Evolutionary conservation across 2,329 filamentous ascomycete species (phyloP).

Genomic region (Botryotinia calthae): DNA sequence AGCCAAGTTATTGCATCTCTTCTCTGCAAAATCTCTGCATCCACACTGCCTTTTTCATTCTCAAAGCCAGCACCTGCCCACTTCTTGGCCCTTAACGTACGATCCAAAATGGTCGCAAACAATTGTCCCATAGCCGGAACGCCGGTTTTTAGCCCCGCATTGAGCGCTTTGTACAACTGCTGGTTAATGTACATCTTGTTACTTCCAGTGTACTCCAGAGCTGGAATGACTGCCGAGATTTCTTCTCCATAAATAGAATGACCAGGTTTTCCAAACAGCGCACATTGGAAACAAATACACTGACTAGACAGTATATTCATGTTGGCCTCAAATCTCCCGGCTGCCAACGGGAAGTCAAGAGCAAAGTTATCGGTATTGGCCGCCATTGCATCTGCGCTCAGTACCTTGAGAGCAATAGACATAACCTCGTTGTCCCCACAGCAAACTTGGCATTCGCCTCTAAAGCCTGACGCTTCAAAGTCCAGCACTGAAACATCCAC

Average conservation of each 20-base stretch:
- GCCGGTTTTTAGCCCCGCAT: neutral
- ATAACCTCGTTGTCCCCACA: neutral
- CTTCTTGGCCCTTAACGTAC: neutral
- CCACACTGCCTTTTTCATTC: neutral
- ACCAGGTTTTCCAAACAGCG: neutral
- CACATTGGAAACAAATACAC: constrained; percentile 10
- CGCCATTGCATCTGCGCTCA: neutral
- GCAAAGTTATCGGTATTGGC: neutral
- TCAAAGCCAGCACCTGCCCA: neutral
- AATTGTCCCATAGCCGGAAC: constrained; percentile 1
- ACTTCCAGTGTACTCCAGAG: neutral
- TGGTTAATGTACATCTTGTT: neutral
- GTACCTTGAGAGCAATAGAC: neutral
- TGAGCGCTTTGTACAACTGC: neutral
- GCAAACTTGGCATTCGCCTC: neutral
- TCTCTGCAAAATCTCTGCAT: neutral
- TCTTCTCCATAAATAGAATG: neutral
- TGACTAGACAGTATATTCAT: constrained; percentile 4
- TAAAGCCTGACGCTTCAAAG: neutral
- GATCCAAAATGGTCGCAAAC: neutral
- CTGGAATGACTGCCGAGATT: neutral
- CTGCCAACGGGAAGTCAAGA: neutral
- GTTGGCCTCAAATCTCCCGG: neutral
- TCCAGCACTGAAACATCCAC: neutral
- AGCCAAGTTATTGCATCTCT: neutral